These are phyloP conservation scores for Phlegmacium glaucopus DNA, from an alignment of 768 basidiomycete genomes.

Conservation along the genomic window DNA sequence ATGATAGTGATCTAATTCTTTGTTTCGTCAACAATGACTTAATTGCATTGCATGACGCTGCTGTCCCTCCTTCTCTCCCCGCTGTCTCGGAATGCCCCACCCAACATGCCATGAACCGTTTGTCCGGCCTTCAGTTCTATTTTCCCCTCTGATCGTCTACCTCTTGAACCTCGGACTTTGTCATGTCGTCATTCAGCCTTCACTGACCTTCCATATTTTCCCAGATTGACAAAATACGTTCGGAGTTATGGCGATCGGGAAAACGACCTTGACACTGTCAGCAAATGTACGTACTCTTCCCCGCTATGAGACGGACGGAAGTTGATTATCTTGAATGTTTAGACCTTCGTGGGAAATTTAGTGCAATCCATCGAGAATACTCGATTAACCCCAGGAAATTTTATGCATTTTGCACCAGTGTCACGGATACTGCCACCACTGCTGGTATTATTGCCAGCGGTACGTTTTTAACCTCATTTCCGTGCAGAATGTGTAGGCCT, in stretches of 20 bases:
- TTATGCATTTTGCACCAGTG: conserved; percentile 75
- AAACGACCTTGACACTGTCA: conserved; percentile 67
- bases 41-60: neutral
- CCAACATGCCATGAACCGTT: neutral
- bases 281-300: conserved; percentile 54
- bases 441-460: conserved; percentile 76
- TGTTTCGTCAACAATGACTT: too few relatives aligned
- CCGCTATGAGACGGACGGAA: neutral
- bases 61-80: neutral
- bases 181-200: neutral
- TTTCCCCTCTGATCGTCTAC: neutral
- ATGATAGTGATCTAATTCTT: too few relatives aligned
- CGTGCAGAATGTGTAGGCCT: too few relatives aligned
- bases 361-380: conserved; percentile 72
- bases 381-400: conserved; percentile 73
- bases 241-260: conserved; percentile 68
- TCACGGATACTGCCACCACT: conserved; percentile 72
- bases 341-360: conserved; percentile 72
- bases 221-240: conserved; percentile 62
- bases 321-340: neutral
- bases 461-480: conserved; percentile 28
- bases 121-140: neutral
- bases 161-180: neutral
- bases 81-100: neutral
- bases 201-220: neutral